Evolutionary conservation across 2,329 filamentous ascomycete genomes (phyloP).

Genomic region (Phoma herbarum): DNA sequence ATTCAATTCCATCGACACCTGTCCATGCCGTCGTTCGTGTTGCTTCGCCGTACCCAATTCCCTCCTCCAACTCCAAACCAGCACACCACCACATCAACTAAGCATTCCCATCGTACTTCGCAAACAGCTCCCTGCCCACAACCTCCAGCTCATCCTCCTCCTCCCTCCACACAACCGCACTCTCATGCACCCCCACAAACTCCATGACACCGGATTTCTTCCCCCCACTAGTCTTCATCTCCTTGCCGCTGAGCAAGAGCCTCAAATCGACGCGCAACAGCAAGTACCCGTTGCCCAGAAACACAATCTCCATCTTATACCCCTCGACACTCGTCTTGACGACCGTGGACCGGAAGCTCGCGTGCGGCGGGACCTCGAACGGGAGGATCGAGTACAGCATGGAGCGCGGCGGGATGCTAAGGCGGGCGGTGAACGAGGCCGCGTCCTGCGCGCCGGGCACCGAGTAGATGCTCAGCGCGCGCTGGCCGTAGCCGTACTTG

Average conservation of each 20-base stretch:
- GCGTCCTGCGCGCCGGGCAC: slow-evolving; percentile 25
- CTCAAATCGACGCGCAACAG: slow-evolving; percentile 38
- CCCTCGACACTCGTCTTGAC: slow-evolving; percentile 35
- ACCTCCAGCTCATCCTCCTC: slow-evolving; percentile 28
- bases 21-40: no score
- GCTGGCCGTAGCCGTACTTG: slow-evolving; percentile 39
- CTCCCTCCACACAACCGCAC: slow-evolving; percentile 27
- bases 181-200: slow-evolving; percentile 35
- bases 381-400: slow-evolving; percentile 30
- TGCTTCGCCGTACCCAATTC: background rate
- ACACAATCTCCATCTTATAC: slow-evolving; percentile 38
- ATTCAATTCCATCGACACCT: no score
- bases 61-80: background rate
- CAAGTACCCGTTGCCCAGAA: slow-evolving; percentile 44
- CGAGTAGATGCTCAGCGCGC: slow-evolving; percentile 34
- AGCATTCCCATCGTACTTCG: slow-evolving; percentile 27
- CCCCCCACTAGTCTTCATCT: slow-evolving; percentile 17
- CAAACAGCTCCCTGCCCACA: slow-evolving; percentile 29
- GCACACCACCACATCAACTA: slow-evolving; percentile 1
- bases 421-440: slow-evolving; percentile 34
- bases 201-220: slow-evolving; percentile 32
- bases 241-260: slow-evolving; percentile 40
- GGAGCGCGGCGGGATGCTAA: slow-evolving; percentile 41
- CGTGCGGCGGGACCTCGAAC: slow-evolving; percentile 41
- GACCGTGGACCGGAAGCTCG: slow-evolving; percentile 33